Conservation (phyloP, 2,329 filamentous ascomycete species). For the Albophoma yamanashiensis region DNA sequence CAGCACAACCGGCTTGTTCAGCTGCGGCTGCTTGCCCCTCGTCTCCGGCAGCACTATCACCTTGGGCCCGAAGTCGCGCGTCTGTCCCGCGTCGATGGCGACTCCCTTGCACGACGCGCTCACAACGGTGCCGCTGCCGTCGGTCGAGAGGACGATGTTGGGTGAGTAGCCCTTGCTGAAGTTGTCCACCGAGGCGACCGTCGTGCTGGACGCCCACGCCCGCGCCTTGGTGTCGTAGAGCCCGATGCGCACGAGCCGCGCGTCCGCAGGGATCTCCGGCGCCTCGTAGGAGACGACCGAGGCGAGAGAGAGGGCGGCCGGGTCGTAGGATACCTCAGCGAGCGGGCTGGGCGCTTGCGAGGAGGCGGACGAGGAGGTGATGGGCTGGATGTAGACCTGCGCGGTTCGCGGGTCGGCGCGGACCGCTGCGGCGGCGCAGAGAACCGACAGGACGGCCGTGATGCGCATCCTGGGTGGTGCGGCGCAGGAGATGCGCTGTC, state of each 20-base stretch:
- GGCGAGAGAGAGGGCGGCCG: constrained; percentile 28
- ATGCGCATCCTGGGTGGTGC: constrained; percentile 26
- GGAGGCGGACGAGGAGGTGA: constrained; percentile 22
- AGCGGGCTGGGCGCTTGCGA: constrained; percentile 26
- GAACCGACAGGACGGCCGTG: constrained; percentile 25
- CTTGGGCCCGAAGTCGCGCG: constrained; percentile 54
- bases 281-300: constrained; percentile 44
- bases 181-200: constrained; percentile 43
- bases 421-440: constrained; percentile 31
- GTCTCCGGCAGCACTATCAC: constrained; percentile 36
- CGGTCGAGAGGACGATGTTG: constrained; percentile 42
- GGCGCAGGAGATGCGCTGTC: neutral
- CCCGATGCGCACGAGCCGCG: constrained; percentile 45
- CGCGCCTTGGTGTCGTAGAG: constrained; percentile 37
- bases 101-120: constrained; percentile 45
- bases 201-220: constrained; percentile 43
- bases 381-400: constrained; percentile 43
- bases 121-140: constrained; percentile 31
- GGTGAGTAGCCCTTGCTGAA: constrained; percentile 52
- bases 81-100: constrained; percentile 51
- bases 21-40: constrained; percentile 42
- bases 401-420: constrained; percentile 31
- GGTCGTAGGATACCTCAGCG: constrained; percentile 46
- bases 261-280: constrained; percentile 37
- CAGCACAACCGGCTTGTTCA: constrained; percentile 55